phyloP scores from a whole-genome alignment of 805 yeast genomes.

The Komagataella ulmi region DNA sequence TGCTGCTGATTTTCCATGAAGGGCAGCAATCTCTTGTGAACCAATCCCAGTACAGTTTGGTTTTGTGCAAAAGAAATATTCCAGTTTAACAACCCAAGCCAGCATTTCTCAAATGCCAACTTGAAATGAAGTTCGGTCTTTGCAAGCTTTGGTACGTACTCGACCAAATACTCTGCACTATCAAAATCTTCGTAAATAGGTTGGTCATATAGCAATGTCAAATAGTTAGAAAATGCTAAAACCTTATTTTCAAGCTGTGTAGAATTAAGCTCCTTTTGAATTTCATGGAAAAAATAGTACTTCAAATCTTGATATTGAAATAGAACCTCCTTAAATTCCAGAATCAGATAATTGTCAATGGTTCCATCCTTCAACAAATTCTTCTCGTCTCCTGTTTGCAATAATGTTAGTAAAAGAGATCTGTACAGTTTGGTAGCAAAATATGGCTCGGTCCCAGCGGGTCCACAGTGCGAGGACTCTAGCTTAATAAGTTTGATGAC shows the following conservation, averaged over 20 bases:
- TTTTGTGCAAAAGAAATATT: constrained; percentile 41
- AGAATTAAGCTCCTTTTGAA: constrained; percentile 12
- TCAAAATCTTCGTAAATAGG: constrained; percentile 21
- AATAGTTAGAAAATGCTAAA: constrained; percentile 23
- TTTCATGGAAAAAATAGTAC: constrained; percentile 41
- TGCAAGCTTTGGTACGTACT: constrained; percentile 32
- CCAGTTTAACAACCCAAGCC: constrained; percentile 43
- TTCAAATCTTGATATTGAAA: constrained; percentile 69
- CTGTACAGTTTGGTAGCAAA: constrained; percentile 48
- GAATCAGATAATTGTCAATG: constrained; percentile 19
- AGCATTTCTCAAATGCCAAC: constrained; percentile 53
- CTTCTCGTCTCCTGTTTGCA: constrained; percentile 20
- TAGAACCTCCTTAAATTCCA: constrained; percentile 43
- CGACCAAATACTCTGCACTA: constrained; percentile 18
- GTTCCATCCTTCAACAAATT: constrained; percentile 31
- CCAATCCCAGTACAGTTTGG: constrained; percentile 49
- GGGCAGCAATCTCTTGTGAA: constrained; percentile 82
- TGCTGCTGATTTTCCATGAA: constrained; percentile 64
- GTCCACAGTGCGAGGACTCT: constrained; percentile 41
- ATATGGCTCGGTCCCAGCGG: constrained; percentile 36
- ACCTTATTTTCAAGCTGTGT: constrained; percentile 3
- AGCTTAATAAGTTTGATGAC: constrained; percentile 38
- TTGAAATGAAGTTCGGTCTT: constrained; percentile 29
- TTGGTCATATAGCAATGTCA: constrained; percentile 17
- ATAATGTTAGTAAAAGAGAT: constrained; percentile 18